Base-by-base conservation (phyloP, 306 rosid species). In the Lotus japonicus region DNA sequence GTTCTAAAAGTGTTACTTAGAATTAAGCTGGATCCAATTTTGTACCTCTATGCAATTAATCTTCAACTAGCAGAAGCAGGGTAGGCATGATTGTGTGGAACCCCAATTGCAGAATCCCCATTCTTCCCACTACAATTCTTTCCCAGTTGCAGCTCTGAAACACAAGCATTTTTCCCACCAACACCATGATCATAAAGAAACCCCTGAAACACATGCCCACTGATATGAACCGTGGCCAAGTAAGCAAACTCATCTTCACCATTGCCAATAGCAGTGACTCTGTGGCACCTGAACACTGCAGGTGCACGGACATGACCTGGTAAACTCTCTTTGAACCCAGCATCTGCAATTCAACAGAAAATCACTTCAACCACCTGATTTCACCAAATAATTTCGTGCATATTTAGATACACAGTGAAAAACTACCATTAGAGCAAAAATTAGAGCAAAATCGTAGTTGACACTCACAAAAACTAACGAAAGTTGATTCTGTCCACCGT, bases 121-220 rank as follows among this genome's bases (percentile, higher is more conserved):
- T 73, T 83, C 39, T 85, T 88, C 21, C 77, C 77, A 68, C 72
- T 78, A 79, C 68, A 70, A 70, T 65, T 74, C 56, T 69, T 85
- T 33, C 82, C 94, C 42, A 89, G 58, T 67, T 83, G 84, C 35
- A 85, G 59, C 46, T 80, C 85, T 16, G 96, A 87, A 73, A 68
- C 76, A 71, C 78, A 83, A 14, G 66, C 15, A 38, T n/a, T 48
- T 74, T 81, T 84, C n/a, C 72, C 84, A 73, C 77, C 84, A 77
- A 70, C 71, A 13, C 97, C 92, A 23, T 89, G 91, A 75, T 91
- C 92, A 84, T 91, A 91, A 36, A 91, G 91, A 80, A 83, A 88
- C 68, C 97, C 97, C 58, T 72, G 83, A 74, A 88, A 88, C 0
- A 88, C 91, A 74, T 86, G 97, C 12, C 97, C 97, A 54, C 95